Evolutionary conservation across 2,329 filamentous ascomycete species (phyloP), one percentile per base, ranked within the genome.

Genomic region (Diplodia scrobiculata): DNA sequence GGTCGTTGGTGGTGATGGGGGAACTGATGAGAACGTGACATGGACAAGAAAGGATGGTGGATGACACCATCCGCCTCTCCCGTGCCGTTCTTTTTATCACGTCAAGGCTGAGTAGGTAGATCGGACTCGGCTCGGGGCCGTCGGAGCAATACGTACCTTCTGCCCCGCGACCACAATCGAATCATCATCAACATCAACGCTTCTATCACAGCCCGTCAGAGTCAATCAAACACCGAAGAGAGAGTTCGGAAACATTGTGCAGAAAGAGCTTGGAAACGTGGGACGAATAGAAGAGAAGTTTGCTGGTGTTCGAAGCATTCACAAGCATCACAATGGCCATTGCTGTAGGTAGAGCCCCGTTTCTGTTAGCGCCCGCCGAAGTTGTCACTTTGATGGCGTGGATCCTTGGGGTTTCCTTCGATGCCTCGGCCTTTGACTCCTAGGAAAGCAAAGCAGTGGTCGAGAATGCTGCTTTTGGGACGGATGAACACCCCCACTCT

Each of bases 261-360:
- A 27, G 25, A 21, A 36, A 60, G 25, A 48, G 55, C 55, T 7
- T 6, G 14, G 38, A 27, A 48, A 32, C 3, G 45, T 13, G 27
- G 2, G 38, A 19, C 19, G 5, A 9, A 7, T 29, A 17, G 27
- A 38, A 29, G 9, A 14, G 27, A n/a, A 7, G 5, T 9, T n/a
- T 14, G 5, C 2, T 27, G 7, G 7, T 19, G 5, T 1, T 13
- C 3, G n/a, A 9, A 5, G 3, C 6, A 17, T 7, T 17, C 27
- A 14, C 6, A 10, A 14, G 9, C 11, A 25, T 53, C 60, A 51
- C 5, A 14, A 63, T 63, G 60, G 60, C 60, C 19, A 63, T 63
- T 21, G 48, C 60, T 27, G 60, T 63, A 53, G 41, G 60, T 50
- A 19, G 11, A 38, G 19, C 29, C 9, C 10, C 17, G 27, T n/a